phyloP scores from a whole-genome alignment of 345 rosid genomes.

The Eucalyptus brandiana region DNA sequence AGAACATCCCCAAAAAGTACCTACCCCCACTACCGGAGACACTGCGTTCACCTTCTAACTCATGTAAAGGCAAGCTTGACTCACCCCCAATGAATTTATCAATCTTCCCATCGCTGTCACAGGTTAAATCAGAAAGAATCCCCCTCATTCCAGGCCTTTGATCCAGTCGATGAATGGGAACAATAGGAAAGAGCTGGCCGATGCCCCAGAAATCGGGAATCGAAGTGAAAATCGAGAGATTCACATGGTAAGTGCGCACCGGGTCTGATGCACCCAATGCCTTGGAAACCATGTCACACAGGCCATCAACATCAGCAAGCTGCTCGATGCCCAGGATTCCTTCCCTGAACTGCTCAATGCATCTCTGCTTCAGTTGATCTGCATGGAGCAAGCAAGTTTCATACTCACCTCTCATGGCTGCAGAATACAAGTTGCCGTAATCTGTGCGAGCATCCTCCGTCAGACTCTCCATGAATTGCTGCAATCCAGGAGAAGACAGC shows the following conservation, averaged over 20 bases:
- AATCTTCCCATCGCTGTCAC: conserved; percentile 92
- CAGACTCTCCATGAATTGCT: conserved; percentile 43
- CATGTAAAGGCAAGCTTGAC: conserved; percentile 84
- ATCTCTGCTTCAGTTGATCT: conserved; percentile 77
- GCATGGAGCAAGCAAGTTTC: conserved; percentile 56
- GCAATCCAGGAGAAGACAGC: conserved; percentile 20
- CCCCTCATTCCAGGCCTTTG: conserved; percentile 66
- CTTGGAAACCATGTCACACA: conserved; percentile 58
- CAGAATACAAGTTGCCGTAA: conserved; percentile 31
- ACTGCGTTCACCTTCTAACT: conserved; percentile 35
- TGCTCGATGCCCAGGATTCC: conserved; percentile 72
- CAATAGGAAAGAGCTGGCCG: conserved; percentile 81
- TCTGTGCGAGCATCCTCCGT: conserved; percentile 58
- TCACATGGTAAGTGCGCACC: conserved; percentile 60
- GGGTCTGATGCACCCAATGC: conserved; percentile 45
- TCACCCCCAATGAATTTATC: conserved; percentile 86
- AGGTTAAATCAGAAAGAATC: conserved; percentile 77
- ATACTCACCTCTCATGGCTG: conserved; percentile 55
- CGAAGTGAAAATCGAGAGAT: conserved; percentile 85
- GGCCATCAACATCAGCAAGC: conserved; percentile 73
- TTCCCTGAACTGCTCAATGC: conserved; percentile 71
- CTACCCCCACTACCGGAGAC: conserved; percentile 10
- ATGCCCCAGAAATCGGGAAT: conserved; percentile 98
- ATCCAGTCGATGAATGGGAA: conserved; percentile 78
- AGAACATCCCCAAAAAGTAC: conserved; percentile 92